Percentiles rank a stretch among this genome's conserved stretches.
These are phyloP conservation scores for Trichophyton equinum DNA, from an alignment of 2,329 filamentous ascomycete genomes.

Conservation along the genomic window DNA sequence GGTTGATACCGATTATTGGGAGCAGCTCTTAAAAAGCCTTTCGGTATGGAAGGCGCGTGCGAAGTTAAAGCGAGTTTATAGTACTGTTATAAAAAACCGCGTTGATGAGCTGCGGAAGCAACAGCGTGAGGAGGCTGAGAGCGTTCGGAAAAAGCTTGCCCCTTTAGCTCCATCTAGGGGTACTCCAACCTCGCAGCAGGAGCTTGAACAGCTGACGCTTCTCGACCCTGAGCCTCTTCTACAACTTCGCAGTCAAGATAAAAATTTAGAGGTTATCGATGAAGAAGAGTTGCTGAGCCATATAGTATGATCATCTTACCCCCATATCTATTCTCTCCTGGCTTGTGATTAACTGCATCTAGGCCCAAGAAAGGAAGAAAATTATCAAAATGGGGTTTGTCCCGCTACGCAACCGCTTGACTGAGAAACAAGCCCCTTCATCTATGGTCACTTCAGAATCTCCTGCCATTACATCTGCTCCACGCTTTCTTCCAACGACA, in stretches of 20 bases:
- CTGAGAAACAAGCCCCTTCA: constrained; percentile 23
- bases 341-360: neutral
- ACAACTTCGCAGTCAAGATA: constrained; percentile 52
- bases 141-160: constrained; percentile 42
- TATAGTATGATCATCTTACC: constrained; percentile 30
- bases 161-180: constrained; percentile 30
- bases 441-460: constrained; percentile 26
- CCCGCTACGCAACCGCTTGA: constrained; percentile 41
- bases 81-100: constrained; percentile 59
- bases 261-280: constrained; percentile 44
- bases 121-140: constrained; percentile 54
- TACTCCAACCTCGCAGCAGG: neutral
- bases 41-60: constrained; percentile 86
- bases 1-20: constrained; percentile 97
- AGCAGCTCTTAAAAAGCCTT: constrained; percentile 73
- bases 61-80: constrained; percentile 64
- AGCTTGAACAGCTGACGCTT: constrained; percentile 13
- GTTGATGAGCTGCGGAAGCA: constrained; percentile 53
- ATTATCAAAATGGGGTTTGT: constrained; percentile 55
- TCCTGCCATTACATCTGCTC: constrained; percentile 36
- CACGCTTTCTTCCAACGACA: constrained; percentile 55
- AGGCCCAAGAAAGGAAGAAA: constrained; percentile 46
- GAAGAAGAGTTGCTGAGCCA: constrained; percentile 47
- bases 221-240: constrained; percentile 56
- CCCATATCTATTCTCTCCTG: too few species aligned